phyloP scores from a whole-genome alignment of 1,284 basidiomycete genomes.

The Puccinia novopanici region DNA sequence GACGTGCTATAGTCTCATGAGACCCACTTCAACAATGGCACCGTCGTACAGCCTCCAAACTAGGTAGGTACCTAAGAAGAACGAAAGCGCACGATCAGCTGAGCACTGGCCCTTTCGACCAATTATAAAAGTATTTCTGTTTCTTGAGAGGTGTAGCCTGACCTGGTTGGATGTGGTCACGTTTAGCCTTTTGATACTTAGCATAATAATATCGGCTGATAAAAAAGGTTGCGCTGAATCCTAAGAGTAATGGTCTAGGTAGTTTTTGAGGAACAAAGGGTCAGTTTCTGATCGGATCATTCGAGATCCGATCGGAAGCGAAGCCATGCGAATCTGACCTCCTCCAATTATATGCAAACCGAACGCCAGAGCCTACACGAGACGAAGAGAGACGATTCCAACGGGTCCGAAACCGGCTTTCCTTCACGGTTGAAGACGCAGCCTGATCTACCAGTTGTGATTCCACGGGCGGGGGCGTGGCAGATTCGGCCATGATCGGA shows the following conservation, averaged over 20 bases:
- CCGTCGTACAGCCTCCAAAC: slow-evolving; percentile 59
- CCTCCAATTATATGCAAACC: slow-evolving; percentile 41
- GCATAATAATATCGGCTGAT: slow-evolving; percentile 47
- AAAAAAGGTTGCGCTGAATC: slow-evolving; percentile 43
- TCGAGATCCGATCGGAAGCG: background rate
- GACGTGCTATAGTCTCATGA: slow-evolving; percentile 52
- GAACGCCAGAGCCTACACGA: slow-evolving; percentile 36
- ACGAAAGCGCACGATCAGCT: background rate
- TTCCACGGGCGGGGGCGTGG: background rate
- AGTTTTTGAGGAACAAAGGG: background rate
- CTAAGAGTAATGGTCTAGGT: slow-evolving; percentile 38
- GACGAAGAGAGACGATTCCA: slow-evolving; percentile 46
- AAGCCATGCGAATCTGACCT: slow-evolving; percentile 8
- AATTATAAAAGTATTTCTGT: too few species aligned
- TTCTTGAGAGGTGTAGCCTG: background rate
- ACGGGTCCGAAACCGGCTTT: slow-evolving; percentile 10
- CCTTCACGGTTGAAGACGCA: slow-evolving; percentile 1
- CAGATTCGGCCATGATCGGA: slow-evolving; percentile 25
- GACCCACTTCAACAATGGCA: slow-evolving; percentile 56
- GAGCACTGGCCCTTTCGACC: background rate
- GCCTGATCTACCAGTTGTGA: background rate
- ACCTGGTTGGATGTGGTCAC: slow-evolving; percentile 43
- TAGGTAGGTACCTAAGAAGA: slow-evolving; percentile 55
- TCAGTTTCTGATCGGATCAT: background rate
- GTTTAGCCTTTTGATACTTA: slow-evolving; percentile 45